These are phyloP conservation scores for Russula olivacea DNA, from an alignment of 768 basidiomycete genomes.

Conservation along the genomic window DNA sequence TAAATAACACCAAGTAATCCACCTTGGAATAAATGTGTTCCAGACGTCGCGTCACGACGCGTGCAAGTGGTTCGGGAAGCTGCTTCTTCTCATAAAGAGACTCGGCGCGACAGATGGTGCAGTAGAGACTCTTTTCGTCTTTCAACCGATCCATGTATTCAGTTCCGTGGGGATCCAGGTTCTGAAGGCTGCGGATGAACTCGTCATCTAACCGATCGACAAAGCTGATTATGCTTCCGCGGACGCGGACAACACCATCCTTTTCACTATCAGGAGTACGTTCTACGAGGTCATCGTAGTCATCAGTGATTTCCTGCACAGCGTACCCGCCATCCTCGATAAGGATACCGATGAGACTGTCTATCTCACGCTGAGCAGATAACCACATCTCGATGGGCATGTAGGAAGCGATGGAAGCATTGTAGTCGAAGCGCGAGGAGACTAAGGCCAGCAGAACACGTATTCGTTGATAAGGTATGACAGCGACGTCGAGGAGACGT, in stretches of 20 bases:
- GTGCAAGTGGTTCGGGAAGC: constrained; percentile 71
- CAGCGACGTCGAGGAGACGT: constrained; percentile 77
- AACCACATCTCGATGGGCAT: constrained; percentile 94
- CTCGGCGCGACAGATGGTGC: constrained; percentile 89
- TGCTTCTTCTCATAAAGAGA: constrained; percentile 81
- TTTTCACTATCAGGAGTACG: constrained; percentile 68
- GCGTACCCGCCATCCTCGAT: constrained; percentile 66
- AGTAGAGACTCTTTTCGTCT: constrained; percentile 92
- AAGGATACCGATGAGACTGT: constrained; percentile 78
- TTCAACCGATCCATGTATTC: constrained; percentile 96
- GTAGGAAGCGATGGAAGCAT: constrained; percentile 73
- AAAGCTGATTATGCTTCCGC: constrained; percentile 94
- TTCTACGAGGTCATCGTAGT: constrained; percentile 89
- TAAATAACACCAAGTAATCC: constrained; percentile 11
- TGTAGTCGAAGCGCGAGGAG: constrained; percentile 96
- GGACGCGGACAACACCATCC: constrained; percentile 73
- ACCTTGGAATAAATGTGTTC: constrained; percentile 99
- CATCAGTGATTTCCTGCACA: constrained; percentile 79
- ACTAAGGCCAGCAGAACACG: constrained; percentile 91
- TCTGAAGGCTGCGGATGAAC: constrained; percentile 95
- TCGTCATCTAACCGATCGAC: constrained; percentile 97
- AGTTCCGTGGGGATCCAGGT: constrained; percentile 97
- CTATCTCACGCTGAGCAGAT: constrained; percentile 80
- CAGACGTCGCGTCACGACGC: constrained; percentile 89
- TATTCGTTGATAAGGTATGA: constrained; percentile 87